Evolutionary conservation across 306 rosid genomes (phyloP).

Genomic region (Lathyrus aphaca): DNA sequence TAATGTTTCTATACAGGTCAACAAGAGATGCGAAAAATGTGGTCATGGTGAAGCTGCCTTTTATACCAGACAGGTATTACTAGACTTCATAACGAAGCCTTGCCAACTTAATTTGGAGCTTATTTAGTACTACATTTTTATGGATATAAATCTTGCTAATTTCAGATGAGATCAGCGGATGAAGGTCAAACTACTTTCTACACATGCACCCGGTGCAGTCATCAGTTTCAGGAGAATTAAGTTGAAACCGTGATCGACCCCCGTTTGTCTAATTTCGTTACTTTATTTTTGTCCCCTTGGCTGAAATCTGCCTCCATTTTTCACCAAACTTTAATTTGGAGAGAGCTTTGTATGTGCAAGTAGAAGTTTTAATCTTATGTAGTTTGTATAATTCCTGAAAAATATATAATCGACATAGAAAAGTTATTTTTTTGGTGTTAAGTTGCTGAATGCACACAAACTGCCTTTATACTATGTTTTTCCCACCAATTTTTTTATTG

Average conservation of each 20-base stretch:
- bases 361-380: not conserved
- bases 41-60: conserved; percentile 70
- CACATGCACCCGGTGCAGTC: conserved; percentile 42
- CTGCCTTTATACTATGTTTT: not conserved
- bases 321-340: not conserved
- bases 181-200: conserved; percentile 60
- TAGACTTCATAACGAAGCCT: conserved; percentile 7
- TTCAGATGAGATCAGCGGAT: conserved; percentile 54
- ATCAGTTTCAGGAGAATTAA: conserved; percentile 51
- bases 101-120: conserved; percentile 23
- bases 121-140: conserved; percentile 8
- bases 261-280: not conserved
- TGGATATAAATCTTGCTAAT: conserved; percentile 7
- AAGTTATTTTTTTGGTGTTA: not conserved
- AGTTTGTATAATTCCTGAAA: not conserved
- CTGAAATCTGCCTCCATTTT: not conserved
- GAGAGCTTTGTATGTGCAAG: not conserved
- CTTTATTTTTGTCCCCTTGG: not conserved
- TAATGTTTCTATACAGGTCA: conserved; percentile 49
- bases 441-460: not conserved
- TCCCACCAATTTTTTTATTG: not conserved
- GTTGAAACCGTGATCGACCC: not conserved
- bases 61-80: conserved; percentile 51
- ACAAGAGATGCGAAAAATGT: conserved; percentile 78
- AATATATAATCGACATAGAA: not conserved